Base-by-base conservation (phyloP, 2,329 filamentous ascomycete species). In the Apiospora kogelbergensis region DNA sequence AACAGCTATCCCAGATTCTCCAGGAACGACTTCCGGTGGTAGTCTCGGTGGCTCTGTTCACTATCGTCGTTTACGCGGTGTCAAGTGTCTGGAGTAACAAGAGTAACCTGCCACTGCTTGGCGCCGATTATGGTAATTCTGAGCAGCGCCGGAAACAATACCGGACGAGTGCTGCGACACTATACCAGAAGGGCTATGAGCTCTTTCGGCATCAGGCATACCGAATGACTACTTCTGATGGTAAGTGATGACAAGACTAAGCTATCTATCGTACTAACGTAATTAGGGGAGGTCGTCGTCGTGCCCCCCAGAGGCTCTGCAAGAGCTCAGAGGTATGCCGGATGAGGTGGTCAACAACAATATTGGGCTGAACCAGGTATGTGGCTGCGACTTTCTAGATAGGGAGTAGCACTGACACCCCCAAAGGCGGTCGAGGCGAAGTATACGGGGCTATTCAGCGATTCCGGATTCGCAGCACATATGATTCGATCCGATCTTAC, bases 261-360 rank as follows among this genome's bases (percentile, higher is more conserved):
- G 6, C 11, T 37, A 17, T 64, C 9, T 5, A 20, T 10, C 11
- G 68, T 24, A 42, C 42, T 67, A 3, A 45, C 24, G 24, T 37
- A 64, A 20, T 40, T 65, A 77, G 76, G 74, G 22, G 76, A 78
- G n/a, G 72, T 71, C 33, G 70, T 78, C n/a, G 70, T 79, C 0
- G 63, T 79, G 2, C 77, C 77, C 0, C 71, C 70, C n/a, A 26
- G 42, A 69, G 4, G 74, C 74, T 11, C 68, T 79, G 9, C 73
- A 77, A 37, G 77, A 79, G 71, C 69, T 78, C 24, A 71, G 74
- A 45, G 67, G 71, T 6, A 70, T 74, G 2, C 72, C 76, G 13
- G 77, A 79, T 30, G 72, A 76, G 26, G 68, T 76, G n/a, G 70
- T 79, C 10, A 72, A 75, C 67, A 74, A 76, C 45, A 42, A 53